Base-by-base conservation (phyloP, 164 flowering plant genomes). In the Umbellularia californica region DNA sequence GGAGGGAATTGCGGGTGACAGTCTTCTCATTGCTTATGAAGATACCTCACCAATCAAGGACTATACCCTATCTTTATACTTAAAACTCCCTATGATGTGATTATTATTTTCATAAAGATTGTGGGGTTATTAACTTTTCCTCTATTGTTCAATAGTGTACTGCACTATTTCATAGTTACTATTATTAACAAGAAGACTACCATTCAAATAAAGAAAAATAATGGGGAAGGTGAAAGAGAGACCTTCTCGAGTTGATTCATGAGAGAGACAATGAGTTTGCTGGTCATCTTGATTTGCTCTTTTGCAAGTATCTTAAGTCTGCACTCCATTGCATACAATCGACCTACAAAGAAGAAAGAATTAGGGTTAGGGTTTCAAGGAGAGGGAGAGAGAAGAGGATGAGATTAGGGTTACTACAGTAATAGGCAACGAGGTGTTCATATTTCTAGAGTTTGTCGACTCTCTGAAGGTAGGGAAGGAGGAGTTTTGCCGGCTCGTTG, bases 241-340 rank as follows among this genome's bases (percentile, higher is more conserved):
- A 83, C 98, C 98, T 91, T 91, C 80, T 96, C 99, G 13, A 96
- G 97, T 88, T 94, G 99, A 19, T 90, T 92, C 87, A 96, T 94
- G 74, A 92, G 95, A 22, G 98, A 94, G 67, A 87, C 67, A 23
- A 96, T 95, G 27, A 96, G 77, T 1, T 95, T 66, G 50, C 83
- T 96, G n/a, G 98, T 96, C 47, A 92, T 94, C 80, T 92, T 91
- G 1, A 98, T 96, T 19, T 97, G 87, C 67, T 87, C 92, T 64
- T 78, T 83, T 64, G 81, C 84, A 10, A 95, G 95, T 74, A 96
- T 91, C 87, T 76, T 86, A 78, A 96, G 72, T 6, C 99, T 98
- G 73, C 93, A 78, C 70, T 96, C 98, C 98, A 94, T 94, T 69
- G 96, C 97, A 73, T 91, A 96, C 63, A 94, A 80, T 73, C 97